phyloP scores from a whole-genome alignment of 495 filamentous ascomycete genomes.

The Aspergillus cristatus region DNA sequence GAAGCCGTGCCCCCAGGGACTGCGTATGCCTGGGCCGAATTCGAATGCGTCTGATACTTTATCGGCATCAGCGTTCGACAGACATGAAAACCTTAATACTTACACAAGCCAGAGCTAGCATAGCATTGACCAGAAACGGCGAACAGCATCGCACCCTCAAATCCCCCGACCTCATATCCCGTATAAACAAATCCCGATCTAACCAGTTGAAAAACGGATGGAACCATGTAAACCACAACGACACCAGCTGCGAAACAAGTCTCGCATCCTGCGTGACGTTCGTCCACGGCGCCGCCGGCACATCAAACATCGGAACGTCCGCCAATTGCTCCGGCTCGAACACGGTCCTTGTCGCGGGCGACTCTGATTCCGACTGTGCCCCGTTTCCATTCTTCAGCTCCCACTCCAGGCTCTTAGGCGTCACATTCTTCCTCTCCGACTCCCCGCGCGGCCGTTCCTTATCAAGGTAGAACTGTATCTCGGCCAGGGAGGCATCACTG shows the following conservation, averaged over 20 bases:
- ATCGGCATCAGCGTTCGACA: not conserved
- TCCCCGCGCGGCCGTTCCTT: slow-evolving; percentile 15
- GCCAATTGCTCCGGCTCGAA: slow-evolving; percentile 15
- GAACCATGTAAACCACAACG: slow-evolving; percentile 36
- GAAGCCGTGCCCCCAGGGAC: slow-evolving; percentile 8
- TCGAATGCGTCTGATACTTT: slow-evolving; percentile 12
- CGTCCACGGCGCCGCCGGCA: slow-evolving; percentile 34
- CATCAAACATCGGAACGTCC: slow-evolving; percentile 16
- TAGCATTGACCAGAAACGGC: slow-evolving; percentile 35
- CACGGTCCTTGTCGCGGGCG: slow-evolving; percentile 11
- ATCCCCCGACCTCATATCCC: slow-evolving; percentile 23
- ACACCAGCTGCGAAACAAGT: slow-evolving; percentile 34
- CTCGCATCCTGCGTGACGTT: slow-evolving; percentile 26
- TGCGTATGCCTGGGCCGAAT: slow-evolving; percentile 13
- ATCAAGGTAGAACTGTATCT: slow-evolving; percentile 23
- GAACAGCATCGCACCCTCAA: slow-evolving; percentile 25
- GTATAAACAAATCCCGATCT: slow-evolving; percentile 28
- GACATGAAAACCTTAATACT: not conserved
- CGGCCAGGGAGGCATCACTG: slow-evolving; percentile 22
- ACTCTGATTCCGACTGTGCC: not conserved
- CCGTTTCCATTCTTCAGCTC: too few relatives aligned
- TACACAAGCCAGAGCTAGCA: slow-evolving; percentile 29
- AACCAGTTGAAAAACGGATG: slow-evolving; percentile 32
- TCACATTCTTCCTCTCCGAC: slow-evolving; percentile 8
- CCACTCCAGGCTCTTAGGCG: slow-evolving; percentile 5